Evolutionary conservation across 73 alveolate genomes (phyloP).

Genomic region (Strombidium stylifer): DNA sequence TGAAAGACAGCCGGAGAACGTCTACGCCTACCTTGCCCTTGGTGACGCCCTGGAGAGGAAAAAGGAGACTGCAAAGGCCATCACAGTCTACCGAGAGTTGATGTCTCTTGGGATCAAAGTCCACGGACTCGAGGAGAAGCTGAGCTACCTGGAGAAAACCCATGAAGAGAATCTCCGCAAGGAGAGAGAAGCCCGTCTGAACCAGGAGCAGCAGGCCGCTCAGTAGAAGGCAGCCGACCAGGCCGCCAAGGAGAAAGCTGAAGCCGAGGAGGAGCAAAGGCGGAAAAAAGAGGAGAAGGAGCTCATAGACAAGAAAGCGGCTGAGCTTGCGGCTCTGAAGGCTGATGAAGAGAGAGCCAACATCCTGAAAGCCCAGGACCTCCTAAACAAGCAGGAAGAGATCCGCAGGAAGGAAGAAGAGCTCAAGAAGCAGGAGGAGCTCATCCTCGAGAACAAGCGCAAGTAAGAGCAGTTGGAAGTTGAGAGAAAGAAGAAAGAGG

Average conservation of each 20-base stretch:
- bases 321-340: background rate
- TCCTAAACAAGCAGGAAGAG: too few species aligned
- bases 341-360: background rate
- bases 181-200: background rate
- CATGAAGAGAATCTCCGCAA: background rate
- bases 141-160: slow-evolving; percentile 46
- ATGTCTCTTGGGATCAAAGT: slow-evolving; percentile 36
- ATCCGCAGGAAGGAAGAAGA: too few species aligned
- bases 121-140: slow-evolving; percentile 60
- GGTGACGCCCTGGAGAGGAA: slow-evolving; percentile 64
- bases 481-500: too few species aligned
- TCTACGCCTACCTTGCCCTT: slow-evolving; percentile 58
- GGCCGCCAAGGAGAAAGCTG: background rate
- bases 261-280: background rate
- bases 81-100: slow-evolving; percentile 44
- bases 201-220: background rate
- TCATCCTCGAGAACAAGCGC: too few species aligned
- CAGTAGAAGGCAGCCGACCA: background rate
- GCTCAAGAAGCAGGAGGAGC: too few species aligned
- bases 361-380: background rate
- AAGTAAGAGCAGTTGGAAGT: too few species aligned
- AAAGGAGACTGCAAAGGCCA: slow-evolving; percentile 48
- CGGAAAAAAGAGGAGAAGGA: too few species aligned
- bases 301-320: background rate
- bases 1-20: slow-evolving; percentile 31